Conservation (phyloP, 495 filamentous ascomycete genomes). For the Saxophila tyrrhenica region DNA sequence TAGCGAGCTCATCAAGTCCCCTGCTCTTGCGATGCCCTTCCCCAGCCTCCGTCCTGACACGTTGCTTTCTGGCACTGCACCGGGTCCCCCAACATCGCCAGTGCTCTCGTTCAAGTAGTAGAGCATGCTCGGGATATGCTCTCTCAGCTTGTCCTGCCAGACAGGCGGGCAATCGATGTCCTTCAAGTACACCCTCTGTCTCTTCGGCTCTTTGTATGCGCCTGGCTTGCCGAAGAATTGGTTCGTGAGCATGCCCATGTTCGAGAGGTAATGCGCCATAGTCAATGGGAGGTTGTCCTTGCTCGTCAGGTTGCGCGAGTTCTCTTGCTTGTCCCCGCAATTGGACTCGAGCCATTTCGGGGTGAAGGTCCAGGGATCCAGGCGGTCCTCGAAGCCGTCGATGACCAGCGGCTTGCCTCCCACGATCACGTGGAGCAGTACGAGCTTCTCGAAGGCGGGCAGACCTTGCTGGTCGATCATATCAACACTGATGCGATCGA, state of each 20-base stretch:
- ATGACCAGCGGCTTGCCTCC: slow-evolving; percentile 78
- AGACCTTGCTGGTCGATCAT: slow-evolving; percentile 60
- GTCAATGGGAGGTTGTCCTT: slow-evolving; percentile 65
- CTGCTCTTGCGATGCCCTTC: slow-evolving; percentile 49
- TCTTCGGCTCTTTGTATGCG: slow-evolving; percentile 56
- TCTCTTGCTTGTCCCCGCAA: slow-evolving; percentile 56
- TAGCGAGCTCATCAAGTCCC: slow-evolving; percentile 91
- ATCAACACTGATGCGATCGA: slow-evolving; percentile 59
- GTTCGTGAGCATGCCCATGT: slow-evolving; percentile 63
- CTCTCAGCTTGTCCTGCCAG: slow-evolving; percentile 69
- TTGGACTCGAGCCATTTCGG: slow-evolving; percentile 64
- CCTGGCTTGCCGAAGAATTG: slow-evolving; percentile 49
- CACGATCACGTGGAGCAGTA: slow-evolving; percentile 67
- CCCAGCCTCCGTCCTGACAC: slow-evolving; percentile 30
- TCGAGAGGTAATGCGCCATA: slow-evolving; percentile 76
- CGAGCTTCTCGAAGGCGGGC: slow-evolving; percentile 67
- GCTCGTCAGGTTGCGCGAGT: slow-evolving; percentile 62
- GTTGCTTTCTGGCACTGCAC: slow-evolving; percentile 29
- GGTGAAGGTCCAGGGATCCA: slow-evolving; percentile 66
- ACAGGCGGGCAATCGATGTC: slow-evolving; percentile 84
- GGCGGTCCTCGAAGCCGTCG: slow-evolving; percentile 61
- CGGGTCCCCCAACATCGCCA: slow-evolving; percentile 42
- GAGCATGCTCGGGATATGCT: slow-evolving; percentile 61
- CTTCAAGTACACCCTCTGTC: slow-evolving; percentile 85
- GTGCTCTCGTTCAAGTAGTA: slow-evolving; percentile 82